phyloP scores from a whole-genome alignment of 1,284 basidiomycete species.

The Melanopsichium pennsylvanicum region DNA sequence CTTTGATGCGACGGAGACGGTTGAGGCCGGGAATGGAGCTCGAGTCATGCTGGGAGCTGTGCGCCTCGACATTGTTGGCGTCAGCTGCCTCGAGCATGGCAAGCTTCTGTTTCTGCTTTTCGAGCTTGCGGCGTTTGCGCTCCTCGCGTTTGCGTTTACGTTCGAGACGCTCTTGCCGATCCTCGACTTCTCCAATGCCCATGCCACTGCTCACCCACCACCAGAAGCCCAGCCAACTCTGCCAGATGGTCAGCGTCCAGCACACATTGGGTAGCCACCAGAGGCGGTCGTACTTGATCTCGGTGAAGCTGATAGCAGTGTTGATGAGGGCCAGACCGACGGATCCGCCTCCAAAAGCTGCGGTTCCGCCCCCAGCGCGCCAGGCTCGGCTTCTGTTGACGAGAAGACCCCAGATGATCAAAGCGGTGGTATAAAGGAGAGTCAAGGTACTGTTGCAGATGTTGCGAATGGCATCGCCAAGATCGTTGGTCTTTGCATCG shows the following conservation, averaged over 20 bases:
- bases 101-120: constrained; percentile 42
- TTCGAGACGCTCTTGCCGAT: constrained; percentile 53
- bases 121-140: constrained; percentile 41
- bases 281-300: constrained; percentile 62
- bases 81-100: constrained; percentile 24
- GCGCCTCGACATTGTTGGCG: constrained; percentile 23
- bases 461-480: constrained; percentile 84
- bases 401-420: constrained; percentile 90
- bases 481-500: constrained; percentile 68
- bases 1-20: constrained; percentile 44
- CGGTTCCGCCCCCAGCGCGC: constrained; percentile 89
- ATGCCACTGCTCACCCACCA: constrained; percentile 66
- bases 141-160: constrained; percentile 50
- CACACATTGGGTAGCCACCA: constrained; percentile 64
- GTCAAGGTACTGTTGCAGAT: constrained; percentile 95
- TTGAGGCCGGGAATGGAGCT: constrained; percentile 45
- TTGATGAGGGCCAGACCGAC: constrained; percentile 59
- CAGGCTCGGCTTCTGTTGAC: constrained; percentile 91
- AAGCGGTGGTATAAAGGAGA: constrained; percentile 86
- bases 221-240: constrained; percentile 66
- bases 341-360: constrained; percentile 78
- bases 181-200: constrained; percentile 66
- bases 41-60: constrained; percentile 39
- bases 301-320: constrained; percentile 62
- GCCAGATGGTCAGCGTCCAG: constrained; percentile 64